Conservation (phyloP, 495 filamentous ascomycete genomes). For the Melanomma pulvis-pyrius region DNA sequence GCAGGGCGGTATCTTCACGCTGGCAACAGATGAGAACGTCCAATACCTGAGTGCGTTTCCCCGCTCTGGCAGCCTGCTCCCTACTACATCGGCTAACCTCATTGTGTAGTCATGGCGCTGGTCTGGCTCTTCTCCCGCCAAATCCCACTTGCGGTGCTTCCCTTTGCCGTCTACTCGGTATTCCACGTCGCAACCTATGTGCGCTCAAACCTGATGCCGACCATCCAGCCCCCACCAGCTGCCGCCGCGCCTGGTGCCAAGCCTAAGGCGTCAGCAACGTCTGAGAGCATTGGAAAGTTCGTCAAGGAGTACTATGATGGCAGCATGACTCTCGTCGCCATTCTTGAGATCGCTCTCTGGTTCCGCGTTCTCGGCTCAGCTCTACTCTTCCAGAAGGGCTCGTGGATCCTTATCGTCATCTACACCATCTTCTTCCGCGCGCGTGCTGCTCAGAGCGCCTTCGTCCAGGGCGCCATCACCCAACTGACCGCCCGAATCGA, state of each 20-base stretch:
- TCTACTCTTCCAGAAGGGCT: constrained; percentile 82
- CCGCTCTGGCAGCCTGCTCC: neutral
- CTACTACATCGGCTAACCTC: constrained; percentile 11
- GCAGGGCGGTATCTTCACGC: constrained; percentile 58
- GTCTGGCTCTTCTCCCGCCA: constrained; percentile 93
- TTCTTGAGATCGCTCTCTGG: constrained; percentile 66
- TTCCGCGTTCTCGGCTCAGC: constrained; percentile 76
- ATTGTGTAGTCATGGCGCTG: constrained; percentile 77
- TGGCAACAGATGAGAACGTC: constrained; percentile 89
- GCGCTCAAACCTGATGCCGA: constrained; percentile 70
- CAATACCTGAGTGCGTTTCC: constrained; percentile 84
- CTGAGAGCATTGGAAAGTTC: constrained; percentile 83
- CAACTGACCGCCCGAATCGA: constrained; percentile 75
- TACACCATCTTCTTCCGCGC: constrained; percentile 94
- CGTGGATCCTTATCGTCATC: constrained; percentile 80
- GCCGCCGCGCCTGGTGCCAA: constrained; percentile 62
- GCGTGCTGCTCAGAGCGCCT: constrained; percentile 84
- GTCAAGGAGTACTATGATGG: constrained; percentile 97
- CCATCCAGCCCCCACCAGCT: constrained; percentile 51
- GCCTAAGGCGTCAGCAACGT: constrained; percentile 60
- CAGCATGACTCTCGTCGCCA: constrained; percentile 51
- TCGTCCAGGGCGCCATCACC: constrained; percentile 80
- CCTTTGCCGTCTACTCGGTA: constrained; percentile 94
- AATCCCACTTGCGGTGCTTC: constrained; percentile 84
- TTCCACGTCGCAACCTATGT: constrained; percentile 94